These are phyloP conservation scores for Thermochaetoides thermophila DNA, from an alignment of 495 filamentous ascomycete species.

Conservation along the genomic window DNA sequence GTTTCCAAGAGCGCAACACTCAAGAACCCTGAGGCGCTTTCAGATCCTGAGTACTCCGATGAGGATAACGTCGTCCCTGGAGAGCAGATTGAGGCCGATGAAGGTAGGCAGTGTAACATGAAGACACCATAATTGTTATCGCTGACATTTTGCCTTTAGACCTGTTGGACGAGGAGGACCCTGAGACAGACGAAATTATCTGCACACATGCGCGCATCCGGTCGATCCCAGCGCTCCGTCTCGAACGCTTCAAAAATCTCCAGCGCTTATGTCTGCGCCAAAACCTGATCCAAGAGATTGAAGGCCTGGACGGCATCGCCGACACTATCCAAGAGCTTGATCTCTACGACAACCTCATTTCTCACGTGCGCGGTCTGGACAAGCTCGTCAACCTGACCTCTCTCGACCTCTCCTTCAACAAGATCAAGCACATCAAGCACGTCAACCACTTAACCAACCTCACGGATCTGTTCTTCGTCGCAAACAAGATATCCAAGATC, in stretches of 20 bases:
- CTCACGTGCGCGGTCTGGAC: conserved; percentile 73
- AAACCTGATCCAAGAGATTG: conserved; percentile 71
- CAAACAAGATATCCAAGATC: conserved; percentile 83
- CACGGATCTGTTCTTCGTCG: conserved; percentile 80
- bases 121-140: no score
- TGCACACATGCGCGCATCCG: conserved; percentile 72
- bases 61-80: conserved; percentile 58
- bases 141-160: conserved; percentile 22
- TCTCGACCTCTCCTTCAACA: conserved; percentile 94
- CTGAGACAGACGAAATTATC: conserved; percentile 64
- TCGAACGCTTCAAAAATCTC: conserved; percentile 70
- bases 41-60: conserved; percentile 75
- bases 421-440: conserved; percentile 96
- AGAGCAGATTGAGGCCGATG: conserved; percentile 67
- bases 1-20: conserved; percentile 47
- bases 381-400: conserved; percentile 56
- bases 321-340: conserved; percentile 67
- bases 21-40: conserved; percentile 61
- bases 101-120: conserved; percentile 48
- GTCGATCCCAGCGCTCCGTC: conserved; percentile 59
- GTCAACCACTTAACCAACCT: conserved; percentile 64
- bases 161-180: conserved; percentile 37
- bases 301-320: conserved; percentile 49
- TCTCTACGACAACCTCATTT: conserved; percentile 95
- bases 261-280: conserved; percentile 82